Evolutionary conservation across 768 basidiomycete genomes (phyloP).

Genomic region (Chalciporus piperatus): DNA sequence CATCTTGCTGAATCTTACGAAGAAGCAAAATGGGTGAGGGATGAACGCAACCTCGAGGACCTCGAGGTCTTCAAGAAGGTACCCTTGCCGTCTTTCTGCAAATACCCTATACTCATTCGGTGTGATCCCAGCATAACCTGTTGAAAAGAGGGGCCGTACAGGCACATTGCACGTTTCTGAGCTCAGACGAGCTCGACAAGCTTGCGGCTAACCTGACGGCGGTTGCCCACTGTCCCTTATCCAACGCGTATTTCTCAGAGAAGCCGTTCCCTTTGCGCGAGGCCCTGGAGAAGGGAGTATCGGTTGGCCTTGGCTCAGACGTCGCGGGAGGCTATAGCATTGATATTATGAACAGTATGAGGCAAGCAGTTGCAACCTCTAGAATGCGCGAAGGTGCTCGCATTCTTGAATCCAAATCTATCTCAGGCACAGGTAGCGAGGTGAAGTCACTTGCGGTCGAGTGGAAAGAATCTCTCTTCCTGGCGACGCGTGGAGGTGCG

Average conservation of each 20-base stretch:
- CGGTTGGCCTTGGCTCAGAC: constrained; percentile 81
- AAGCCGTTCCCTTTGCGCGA: constrained; percentile 68
- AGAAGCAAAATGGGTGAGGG: constrained; percentile 68
- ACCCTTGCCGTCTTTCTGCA: constrained; percentile 4
- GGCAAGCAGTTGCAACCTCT: constrained; percentile 70
- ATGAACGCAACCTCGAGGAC: constrained; percentile 60
- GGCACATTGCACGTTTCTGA: constrained; percentile 87
- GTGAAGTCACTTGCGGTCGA: constrained; percentile 48
- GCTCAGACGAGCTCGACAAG: constrained; percentile 45
- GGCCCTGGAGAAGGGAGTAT: constrained; percentile 59
- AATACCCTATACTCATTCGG: constrained; percentile 5
- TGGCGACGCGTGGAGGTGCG: constrained; percentile 81
- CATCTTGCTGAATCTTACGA: constrained; percentile 82
- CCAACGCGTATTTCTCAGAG: constrained; percentile 84
- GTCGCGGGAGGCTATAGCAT: constrained; percentile 83
- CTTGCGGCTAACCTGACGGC: constrained; percentile 53
- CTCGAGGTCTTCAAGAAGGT: constrained; percentile 75
- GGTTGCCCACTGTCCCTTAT: constrained; percentile 85
- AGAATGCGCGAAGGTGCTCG: constrained; percentile 61
- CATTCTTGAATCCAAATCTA: constrained; percentile 21
- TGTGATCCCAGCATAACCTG: constrained; percentile 47
- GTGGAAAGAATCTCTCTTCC: constrained; percentile 80
- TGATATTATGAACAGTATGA: constrained; percentile 78
- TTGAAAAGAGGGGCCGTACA: constrained; percentile 68
- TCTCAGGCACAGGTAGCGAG: background rate